These are phyloP conservation scores for Cryomyces minteri DNA, from an alignment of 495 filamentous ascomycete species.

Conservation along the genomic window DNA sequence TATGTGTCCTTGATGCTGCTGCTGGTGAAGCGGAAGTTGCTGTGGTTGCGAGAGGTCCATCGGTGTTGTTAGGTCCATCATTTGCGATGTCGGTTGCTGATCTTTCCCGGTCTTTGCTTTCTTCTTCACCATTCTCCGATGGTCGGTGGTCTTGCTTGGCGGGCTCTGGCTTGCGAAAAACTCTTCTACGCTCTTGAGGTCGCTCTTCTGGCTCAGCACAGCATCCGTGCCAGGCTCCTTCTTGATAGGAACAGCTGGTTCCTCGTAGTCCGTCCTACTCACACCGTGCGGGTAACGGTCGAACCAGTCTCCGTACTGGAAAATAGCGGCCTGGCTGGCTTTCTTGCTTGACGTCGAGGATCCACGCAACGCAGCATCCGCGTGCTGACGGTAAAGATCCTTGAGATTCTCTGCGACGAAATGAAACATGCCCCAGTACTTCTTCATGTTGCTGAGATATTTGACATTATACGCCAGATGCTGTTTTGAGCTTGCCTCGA, in stretches of 20 bases:
- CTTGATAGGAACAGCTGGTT: conserved; percentile 42
- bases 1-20: conserved; percentile 8
- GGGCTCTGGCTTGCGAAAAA: conserved; percentile 77
- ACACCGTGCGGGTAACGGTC: conserved; percentile 88
- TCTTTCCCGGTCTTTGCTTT: background rate
- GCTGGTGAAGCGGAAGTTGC: conserved; percentile 10
- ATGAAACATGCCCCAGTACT: conserved; percentile 95
- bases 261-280: conserved; percentile 64
- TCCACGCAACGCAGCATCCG: conserved; percentile 42
- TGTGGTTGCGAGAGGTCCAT: conserved; percentile 2
- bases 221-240: conserved; percentile 64
- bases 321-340: conserved; percentile 34
- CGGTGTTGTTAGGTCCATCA: background rate
- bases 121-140: conserved; percentile 23
- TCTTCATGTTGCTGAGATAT: conserved; percentile 87
- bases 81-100: background rate
- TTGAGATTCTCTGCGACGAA: conserved; percentile 89
- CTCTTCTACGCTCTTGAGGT: conserved; percentile 85
- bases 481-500: conserved; percentile 63
- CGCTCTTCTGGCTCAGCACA: conserved; percentile 65
- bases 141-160: conserved; percentile 29
- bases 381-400: conserved; percentile 71
- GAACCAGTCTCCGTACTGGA: conserved; percentile 98
- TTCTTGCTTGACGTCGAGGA: background rate
- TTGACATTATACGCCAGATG: conserved; percentile 79